Base-by-base conservation (phyloP, 306 rosid species). In the Cajanus cajan region DNA sequence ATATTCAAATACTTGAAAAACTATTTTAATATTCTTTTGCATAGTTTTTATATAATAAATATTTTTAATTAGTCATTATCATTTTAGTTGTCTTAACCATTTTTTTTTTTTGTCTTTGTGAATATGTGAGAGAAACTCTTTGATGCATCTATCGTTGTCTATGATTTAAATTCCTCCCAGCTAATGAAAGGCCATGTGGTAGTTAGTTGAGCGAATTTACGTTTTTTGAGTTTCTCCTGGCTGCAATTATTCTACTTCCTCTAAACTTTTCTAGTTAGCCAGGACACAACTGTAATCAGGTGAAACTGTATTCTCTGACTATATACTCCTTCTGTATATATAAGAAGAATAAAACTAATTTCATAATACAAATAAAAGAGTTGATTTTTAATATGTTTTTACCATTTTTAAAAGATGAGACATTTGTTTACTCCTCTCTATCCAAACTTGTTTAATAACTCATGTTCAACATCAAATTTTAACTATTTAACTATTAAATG, bases 171-270 rank as follows among this genome's bases (percentile, higher is more conserved):
- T 1, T 22, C 21, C 54, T 34, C 28, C 4, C 48, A n/a, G 62
- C 16, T 31, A 50, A 71, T 54, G 4, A 50, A 14, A 57, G 69
- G 43, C 12, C 68, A 57, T 43, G 79, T 25, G 24, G 6, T 41
- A 14, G 77, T 59, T 41, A n/a, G 69, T 59, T 41, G 79, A 43
- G 31, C 9, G 14, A 40, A 73, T 55, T 57, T 74, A 58, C 33
- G n/a, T 54, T 15, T 33, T 33, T n/a, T 33, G 6, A 71, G 44
- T 34, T 16, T 34, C 45, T 51, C 48, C 22, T 33, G 16, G 34
- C 28, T 16, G 11, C 33, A 71, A 16, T 18, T 12, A 61, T 33
- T 28, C 7, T 5, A 5, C 14, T 62, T 33, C 24, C 2, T 24
- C 4, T 8, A 15, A 13, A 14, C 14, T 1, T 14, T 28, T 47